Base-by-base conservation (phyloP, 768 basidiomycete genomes). In the Xerocomus potaroensis region DNA sequence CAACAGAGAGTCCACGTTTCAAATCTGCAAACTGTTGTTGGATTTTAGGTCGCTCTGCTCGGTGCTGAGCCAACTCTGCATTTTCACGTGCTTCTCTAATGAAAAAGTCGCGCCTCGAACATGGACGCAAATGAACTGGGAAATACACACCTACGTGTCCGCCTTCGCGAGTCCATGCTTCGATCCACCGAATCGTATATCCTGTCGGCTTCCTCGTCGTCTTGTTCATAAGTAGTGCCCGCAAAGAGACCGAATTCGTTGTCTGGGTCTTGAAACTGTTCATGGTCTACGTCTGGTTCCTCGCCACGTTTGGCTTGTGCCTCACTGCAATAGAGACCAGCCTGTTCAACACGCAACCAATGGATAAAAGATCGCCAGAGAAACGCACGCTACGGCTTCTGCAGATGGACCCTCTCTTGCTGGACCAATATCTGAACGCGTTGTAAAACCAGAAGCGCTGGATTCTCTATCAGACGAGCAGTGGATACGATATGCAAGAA, bases 381-480 rank as follows among this genome's bases (percentile, higher is more conserved):
- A 14, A 14, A 78, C 87, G 40, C 56, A 91, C 85, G 91, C 94
- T 41, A 95, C 75, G 0, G 84, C 83, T 68, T 94, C 92, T 26
- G 91, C 93, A 15, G 89, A 90, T 0, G 94, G 92, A 0, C 91
- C 92, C 61, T 96, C 94, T 65, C 96, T 75, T 8, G 96, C 96
- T 29, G 96, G 96, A 62, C 96, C 96, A 49, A 99, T 98, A 82
- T 98, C 96, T 33, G 92, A 95, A 39, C 94, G 87, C 6, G 95
- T 98, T 0, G 95, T 98, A 70, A 97, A 98, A 48, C 93, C 93
- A 37, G 93, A 95, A 41, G 93, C 93, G 70, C 91, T 93, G 53
- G 4, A 7, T 45, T 44, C 6, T 15, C 51, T 41, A 42, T 60
- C 45, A 47, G 6, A 31, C 43, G 34, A 41, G 18, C 22, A 40